A percentile compares a stretch with the other conserved stretches of the same genome.
phyloP scores from a whole-genome alignment of 176 grass and related monocot genomes.

The Canna indica region DNA sequence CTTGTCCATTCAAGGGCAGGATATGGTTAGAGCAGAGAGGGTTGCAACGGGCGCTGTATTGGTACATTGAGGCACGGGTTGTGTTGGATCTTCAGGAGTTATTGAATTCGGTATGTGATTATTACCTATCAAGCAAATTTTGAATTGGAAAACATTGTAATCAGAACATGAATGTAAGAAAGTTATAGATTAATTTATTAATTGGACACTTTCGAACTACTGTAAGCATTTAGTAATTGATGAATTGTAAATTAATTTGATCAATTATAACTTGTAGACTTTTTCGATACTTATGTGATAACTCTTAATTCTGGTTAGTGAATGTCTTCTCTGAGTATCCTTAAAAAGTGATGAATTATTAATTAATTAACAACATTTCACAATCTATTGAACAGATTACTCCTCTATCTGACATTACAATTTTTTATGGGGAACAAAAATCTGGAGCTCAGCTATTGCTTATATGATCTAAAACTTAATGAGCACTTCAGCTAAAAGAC shows the following conservation, averaged over 20 bases:
- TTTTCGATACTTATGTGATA: neutral
- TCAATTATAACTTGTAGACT: too few relatives aligned
- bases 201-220: neutral
- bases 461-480: neutral
- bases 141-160: neutral
- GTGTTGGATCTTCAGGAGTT: conserved; percentile 87
- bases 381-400: too few relatives aligned
- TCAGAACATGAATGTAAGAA: neutral
- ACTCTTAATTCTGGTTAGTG: neutral
- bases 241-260: too few relatives aligned
- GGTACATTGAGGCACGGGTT: conserved; percentile 90
- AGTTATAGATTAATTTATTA: neutral
- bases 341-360: neutral
- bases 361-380: neutral
- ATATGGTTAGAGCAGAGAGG: conserved; percentile 97
- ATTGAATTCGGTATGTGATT: conserved; percentile 38
- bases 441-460: neutral
- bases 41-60: conserved; percentile 73
- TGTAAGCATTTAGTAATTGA: neutral
- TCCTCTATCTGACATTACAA: too few relatives aligned
- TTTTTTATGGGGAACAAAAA: too few relatives aligned
- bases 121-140: neutral
- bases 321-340: neutral
- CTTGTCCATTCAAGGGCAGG: conserved; percentile 69
- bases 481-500: neutral